phyloP scores from a whole-genome alignment of 345 rosid genomes.

The Syzygium grande region DNA sequence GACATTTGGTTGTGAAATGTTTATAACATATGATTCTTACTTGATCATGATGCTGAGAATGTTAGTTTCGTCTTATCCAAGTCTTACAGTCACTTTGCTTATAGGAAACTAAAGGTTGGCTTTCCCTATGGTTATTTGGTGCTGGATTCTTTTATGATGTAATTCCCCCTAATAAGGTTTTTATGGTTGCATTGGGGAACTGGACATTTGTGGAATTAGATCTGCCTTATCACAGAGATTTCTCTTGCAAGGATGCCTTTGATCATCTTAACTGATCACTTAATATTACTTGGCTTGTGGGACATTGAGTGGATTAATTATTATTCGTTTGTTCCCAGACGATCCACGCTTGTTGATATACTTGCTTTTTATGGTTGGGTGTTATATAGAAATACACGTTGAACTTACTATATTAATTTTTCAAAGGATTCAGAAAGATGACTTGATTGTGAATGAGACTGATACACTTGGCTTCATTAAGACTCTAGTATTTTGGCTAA shows the following conservation, averaged over 20 bases:
- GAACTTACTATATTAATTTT: not conserved
- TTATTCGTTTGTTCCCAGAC: not conserved
- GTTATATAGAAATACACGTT: not conserved
- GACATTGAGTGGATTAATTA: not conserved
- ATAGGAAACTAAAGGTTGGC: not conserved
- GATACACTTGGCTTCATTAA: not conserved
- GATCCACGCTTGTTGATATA: not conserved
- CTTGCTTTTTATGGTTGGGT: not conserved
- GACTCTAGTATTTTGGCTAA: not conserved
- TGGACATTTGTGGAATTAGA: not conserved
- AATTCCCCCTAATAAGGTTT: not conserved
- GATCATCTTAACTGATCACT: not conserved
- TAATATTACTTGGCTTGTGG: not conserved
- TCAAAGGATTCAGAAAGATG: not conserved
- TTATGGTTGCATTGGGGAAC: not conserved
- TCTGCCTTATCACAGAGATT: not conserved
- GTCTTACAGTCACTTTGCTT: not conserved
- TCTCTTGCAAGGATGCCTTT: not conserved
- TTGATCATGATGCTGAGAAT: not conserved
- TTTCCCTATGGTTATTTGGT: not conserved
- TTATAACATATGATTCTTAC: not conserved
- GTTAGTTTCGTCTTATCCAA: not conserved
- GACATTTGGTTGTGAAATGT: not conserved
- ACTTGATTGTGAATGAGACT: not conserved
- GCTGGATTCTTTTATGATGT: not conserved